Evolutionary conservation across 345 rosid species (phyloP).

Genomic region (Erodium maritimum): DNA sequence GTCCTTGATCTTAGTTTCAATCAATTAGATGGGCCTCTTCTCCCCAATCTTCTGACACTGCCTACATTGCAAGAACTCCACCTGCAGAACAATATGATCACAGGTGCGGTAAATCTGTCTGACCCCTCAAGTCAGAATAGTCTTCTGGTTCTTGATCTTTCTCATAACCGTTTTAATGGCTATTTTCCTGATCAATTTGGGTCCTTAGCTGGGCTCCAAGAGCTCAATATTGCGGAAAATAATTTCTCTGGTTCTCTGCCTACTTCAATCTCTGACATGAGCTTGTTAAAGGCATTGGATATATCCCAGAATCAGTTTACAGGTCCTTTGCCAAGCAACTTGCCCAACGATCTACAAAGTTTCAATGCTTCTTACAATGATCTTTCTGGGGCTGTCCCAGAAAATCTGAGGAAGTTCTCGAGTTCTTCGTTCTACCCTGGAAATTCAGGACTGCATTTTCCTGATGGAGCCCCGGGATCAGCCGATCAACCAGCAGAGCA

Average conservation of each 20-base stretch:
- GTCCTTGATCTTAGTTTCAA: constrained; percentile 84
- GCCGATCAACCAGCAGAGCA: constrained; percentile 21
- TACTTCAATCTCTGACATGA: constrained; percentile 55
- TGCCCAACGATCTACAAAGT: constrained; percentile 42
- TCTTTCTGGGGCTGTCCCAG: constrained; percentile 85
- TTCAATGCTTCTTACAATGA: constrained; percentile 78
- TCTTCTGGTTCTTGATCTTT: constrained; percentile 67
- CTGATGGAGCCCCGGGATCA: constrained; percentile 36
- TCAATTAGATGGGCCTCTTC: constrained; percentile 52
- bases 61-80: constrained; percentile 66
- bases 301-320: constrained; percentile 67
- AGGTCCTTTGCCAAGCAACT: constrained; percentile 66
- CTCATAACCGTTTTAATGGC: constrained; percentile 60
- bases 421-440: constrained; percentile 81
- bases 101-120: constrained; percentile 45
- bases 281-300: constrained; percentile 53
- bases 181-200: constrained; percentile 62
- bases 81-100: constrained; percentile 53
- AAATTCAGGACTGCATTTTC: constrained; percentile 47
- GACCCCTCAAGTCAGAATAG: constrained; percentile 33
- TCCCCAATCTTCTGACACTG: constrained; percentile 45
- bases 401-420: constrained; percentile 63
- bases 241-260: constrained; percentile 82
- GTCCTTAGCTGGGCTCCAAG: constrained; percentile 52
- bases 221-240: constrained; percentile 68